These are phyloP conservation scores for Lactarius indigo DNA, from an alignment of 768 basidiomycete species.

Conservation along the genomic window DNA sequence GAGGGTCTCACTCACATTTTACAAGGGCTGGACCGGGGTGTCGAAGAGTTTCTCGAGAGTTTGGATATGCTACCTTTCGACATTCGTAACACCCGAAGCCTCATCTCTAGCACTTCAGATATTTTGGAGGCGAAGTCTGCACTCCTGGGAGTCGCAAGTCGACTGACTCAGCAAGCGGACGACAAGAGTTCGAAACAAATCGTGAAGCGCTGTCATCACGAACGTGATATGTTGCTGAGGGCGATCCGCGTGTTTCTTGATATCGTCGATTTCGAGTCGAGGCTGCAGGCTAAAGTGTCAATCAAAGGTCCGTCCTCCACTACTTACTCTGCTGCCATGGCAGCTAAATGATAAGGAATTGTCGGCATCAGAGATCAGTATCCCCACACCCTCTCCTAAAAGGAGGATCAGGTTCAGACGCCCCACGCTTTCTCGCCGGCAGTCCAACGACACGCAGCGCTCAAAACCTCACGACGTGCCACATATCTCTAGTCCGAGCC, in stretches of 20 bases:
- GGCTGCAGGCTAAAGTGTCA: constrained; percentile 3
- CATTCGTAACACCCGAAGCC: constrained; percentile 10
- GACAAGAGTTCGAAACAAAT: neutral
- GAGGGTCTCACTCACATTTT: constrained; percentile 6
- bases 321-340: neutral
- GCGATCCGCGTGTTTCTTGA: constrained; percentile 18
- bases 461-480: neutral
- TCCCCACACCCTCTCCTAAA: constrained; percentile 6
- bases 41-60: constrained; percentile 16
- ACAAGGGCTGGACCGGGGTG: constrained; percentile 12
- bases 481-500: neutral
- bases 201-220: constrained; percentile 10
- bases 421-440: constrained; percentile 11
- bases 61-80: constrained; percentile 8
- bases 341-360: neutral
- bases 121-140: constrained; percentile 6
- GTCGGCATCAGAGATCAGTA: neutral
- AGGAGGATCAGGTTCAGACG: constrained; percentile 6
- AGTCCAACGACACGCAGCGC: neutral
- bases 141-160: neutral
- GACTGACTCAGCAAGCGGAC: neutral
- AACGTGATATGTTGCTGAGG: constrained; percentile 12
- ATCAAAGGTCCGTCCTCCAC: constrained; percentile 9
- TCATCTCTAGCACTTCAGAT: constrained; percentile 11
- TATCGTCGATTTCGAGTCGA: constrained; percentile 14